Percentiles rank a stretch among this genome's conserved stretches.
These are phyloP conservation scores for Trypanosoma scelopori DNA, from an alignment of 208 protist species.

Conservation along the genomic window DNA sequence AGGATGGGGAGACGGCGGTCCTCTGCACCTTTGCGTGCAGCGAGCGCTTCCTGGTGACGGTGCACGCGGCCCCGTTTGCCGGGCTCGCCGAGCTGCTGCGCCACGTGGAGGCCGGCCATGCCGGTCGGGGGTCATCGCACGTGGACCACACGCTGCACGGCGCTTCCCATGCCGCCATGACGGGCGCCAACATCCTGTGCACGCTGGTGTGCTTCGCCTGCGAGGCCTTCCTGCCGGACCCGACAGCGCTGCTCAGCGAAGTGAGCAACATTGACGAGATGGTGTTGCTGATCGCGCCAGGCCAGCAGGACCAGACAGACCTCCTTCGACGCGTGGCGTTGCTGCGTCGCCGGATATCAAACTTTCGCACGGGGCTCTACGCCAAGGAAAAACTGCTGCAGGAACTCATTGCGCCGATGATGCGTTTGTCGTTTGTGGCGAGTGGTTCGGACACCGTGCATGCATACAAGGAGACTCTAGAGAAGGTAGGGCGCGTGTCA, in stretches of 20 bases:
- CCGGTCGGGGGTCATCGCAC: background rate
- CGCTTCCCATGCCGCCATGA: conserved; percentile 8
- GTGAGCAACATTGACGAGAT: conserved; percentile 89
- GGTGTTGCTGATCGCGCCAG: conserved; percentile 82
- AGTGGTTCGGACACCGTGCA: conserved; percentile 1
- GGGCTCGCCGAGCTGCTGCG: conserved; percentile 55
- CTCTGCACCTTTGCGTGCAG: conserved; percentile 65
- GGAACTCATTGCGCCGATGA: conserved; percentile 64
- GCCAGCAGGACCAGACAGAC: conserved; percentile 79
- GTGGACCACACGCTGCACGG: background rate
- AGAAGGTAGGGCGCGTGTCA: conserved; percentile 58
- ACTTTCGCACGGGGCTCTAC: conserved; percentile 55
- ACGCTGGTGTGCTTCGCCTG: conserved; percentile 60
- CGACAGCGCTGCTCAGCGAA: conserved; percentile 69
- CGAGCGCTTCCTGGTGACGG: conserved; percentile 54
- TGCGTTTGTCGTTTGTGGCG: conserved; percentile 68
- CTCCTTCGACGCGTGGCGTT: conserved; percentile 75
- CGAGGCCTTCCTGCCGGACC: conserved; percentile 71
- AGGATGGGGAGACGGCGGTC: conserved; percentile 37
- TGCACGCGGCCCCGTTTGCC: conserved; percentile 58
- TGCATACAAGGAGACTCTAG: conserved; percentile 31
- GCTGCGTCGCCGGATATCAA: conserved; percentile 74
- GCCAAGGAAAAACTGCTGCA: conserved; percentile 77
- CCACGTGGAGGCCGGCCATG: conserved; percentile 35
- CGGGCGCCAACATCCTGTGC: conserved; percentile 31